Evolutionary conservation across 1,284 basidiomycete species (phyloP), one percentile per base, ranked within the genome.

Genomic region (Ustilago sp.): DNA sequence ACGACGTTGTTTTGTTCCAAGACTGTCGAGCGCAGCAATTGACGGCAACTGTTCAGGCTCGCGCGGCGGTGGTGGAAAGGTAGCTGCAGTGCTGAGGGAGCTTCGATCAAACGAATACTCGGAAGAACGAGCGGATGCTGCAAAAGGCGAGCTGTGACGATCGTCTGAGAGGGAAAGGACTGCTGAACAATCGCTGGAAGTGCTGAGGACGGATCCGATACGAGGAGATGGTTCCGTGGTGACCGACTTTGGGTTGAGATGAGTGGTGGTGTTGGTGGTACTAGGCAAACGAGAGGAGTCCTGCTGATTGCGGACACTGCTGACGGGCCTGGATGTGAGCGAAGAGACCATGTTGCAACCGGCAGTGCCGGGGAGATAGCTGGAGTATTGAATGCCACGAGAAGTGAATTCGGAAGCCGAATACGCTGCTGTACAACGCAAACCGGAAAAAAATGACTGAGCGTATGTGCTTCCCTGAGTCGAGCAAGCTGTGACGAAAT

Each of bases 331-430:
- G 41, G 59, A 61, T 3, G 74, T 61, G 59, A 68, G 28, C 54
- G 74, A 64, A 43, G 45, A 59, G 68, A 68, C 65, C 74, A 76
- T 76, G 50, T 59, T 76, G 74, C 52, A 41, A 59, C 74, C 74
- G 68, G 68, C 74, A n/a, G 53, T 45, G 71, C 71, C 66, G 65
- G 70, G 51, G 12, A 34, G 9, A 31, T 23, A 12, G 34, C 28
- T 11, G 36, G 38, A 19, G 35, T 31, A 34, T 7, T 34, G 50
- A n/a, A 34, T 35, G 28, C 50, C 31, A 17, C 31, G 7, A 31
- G 50, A 7, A 15, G 17, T 31, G 28, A 50, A 7, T 13, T 5
- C 48, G 15, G 38, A 32, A 50, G 48, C 17, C 23, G n/a, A 11
- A 28, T 13, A 5, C 31, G 48, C n/a, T 45, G 43, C 15, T 45